Evolutionary conservation across 495 filamentous ascomycete species (phyloP).

Genomic region (Trichoderma reesei): DNA sequence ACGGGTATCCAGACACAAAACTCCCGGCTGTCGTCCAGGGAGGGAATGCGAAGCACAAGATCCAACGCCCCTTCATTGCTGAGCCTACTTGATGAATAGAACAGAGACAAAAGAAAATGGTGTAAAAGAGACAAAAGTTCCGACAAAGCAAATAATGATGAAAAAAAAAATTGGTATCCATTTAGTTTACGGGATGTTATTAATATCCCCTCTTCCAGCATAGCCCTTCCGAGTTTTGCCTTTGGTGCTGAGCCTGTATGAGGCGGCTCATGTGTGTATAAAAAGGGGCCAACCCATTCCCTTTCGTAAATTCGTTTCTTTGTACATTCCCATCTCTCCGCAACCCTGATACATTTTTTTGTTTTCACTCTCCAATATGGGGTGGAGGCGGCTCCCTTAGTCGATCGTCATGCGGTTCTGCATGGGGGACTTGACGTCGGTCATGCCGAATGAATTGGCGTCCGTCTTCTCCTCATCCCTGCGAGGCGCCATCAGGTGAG

Average conservation of each 20-base stretch:
- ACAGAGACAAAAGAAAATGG: not conserved
- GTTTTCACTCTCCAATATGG: not conserved
- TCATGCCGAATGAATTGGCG: slow-evolving; percentile 59
- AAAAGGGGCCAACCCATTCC: slow-evolving; percentile 8
- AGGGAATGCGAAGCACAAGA: slow-evolving; percentile 3
- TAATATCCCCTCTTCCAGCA: not conserved
- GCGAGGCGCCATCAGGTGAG: slow-evolving; percentile 59
- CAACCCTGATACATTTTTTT: not conserved
- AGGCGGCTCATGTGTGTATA: not conserved
- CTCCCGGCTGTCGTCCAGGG: slow-evolving; percentile 5
- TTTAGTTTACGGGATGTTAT: slow-evolving; percentile 8
- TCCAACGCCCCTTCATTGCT: slow-evolving; percentile 8
- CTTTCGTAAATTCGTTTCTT: slow-evolving; percentile 11
- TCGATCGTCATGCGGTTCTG: slow-evolving; percentile 84
- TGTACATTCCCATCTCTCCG: slow-evolving; percentile 10
- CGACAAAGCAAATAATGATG: not conserved
- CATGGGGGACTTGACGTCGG: slow-evolving; percentile 49
- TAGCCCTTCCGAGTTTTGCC: not conserved
- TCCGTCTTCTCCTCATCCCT: slow-evolving; percentile 60
- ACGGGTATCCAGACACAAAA: slow-evolving; percentile 2
- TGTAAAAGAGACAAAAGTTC: not conserved
- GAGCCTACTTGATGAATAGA: slow-evolving; percentile 6
- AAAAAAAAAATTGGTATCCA: slow-evolving; percentile 9
- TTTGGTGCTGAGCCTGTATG: not conserved
- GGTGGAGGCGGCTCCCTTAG: slow-evolving; percentile 30